Percentiles rank a stretch among this genome's conserved stretches.
Conservation (phyloP, 345 rosid genomes). For the Eucalyptus decipiens region DNA sequence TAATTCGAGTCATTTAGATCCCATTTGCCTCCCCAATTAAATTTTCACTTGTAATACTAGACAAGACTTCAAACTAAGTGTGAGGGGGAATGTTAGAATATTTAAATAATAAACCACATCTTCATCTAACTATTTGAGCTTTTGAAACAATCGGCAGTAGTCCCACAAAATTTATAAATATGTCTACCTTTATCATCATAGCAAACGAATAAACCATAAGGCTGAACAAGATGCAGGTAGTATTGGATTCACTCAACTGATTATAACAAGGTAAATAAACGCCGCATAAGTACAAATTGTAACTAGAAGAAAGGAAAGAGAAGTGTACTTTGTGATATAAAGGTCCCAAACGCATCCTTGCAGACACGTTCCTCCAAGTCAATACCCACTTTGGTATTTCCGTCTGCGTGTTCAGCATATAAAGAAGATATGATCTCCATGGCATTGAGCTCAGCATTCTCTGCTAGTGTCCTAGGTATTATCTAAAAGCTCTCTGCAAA, state of each 20-base stretch:
- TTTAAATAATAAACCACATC: too few species aligned
- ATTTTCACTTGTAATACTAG: fast-evolving
- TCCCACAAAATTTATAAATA: not conserved
- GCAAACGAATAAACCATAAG: not conserved
- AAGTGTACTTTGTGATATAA: conserved; percentile 54
- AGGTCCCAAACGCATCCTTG: conserved; percentile 92
- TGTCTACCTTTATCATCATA: not conserved
- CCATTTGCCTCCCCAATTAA: too few species aligned
- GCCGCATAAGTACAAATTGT: not conserved
- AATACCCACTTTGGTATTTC: conserved; percentile 78
- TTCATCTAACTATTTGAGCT: fast-evolving
- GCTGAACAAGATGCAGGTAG: not conserved
- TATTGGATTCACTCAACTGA: not conserved
- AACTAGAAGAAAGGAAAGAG: not conserved
- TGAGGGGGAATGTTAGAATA: fast-evolving
- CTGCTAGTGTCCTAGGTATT: conserved; percentile 82
- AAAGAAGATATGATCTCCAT: conserved; percentile 90
- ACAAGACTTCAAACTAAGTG: fast-evolving
- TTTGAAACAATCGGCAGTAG: fast-evolving
- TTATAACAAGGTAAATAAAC: not conserved
- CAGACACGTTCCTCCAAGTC: conserved; percentile 77
- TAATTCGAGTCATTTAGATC: too few species aligned
- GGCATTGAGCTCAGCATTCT: conserved; percentile 91
- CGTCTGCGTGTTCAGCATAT: conserved; percentile 88
- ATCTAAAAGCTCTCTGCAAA: conserved; percentile 97